phyloP scores from a whole-genome alignment of 768 basidiomycete species.

The Mycena epipterygia region DNA sequence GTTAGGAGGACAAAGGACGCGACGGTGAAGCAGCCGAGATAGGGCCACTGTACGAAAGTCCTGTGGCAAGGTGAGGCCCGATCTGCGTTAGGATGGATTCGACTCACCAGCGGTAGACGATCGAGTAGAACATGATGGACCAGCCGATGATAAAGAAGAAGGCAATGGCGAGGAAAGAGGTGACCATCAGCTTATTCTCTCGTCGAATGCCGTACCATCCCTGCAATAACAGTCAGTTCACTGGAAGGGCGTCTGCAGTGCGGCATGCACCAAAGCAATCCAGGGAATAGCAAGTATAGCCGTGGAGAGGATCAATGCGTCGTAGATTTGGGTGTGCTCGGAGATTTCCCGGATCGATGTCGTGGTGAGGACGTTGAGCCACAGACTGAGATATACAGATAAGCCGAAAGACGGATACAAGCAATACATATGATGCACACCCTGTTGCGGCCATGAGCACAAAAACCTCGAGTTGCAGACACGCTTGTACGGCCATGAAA shows the following conservation, averaged over 20 bases:
- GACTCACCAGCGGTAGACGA: conserved; percentile 58
- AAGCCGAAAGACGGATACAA: neutral
- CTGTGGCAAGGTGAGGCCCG: conserved; percentile 41
- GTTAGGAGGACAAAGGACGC: conserved; percentile 58
- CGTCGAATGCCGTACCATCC: conserved; percentile 68
- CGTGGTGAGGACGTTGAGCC: conserved; percentile 67
- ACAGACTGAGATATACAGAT: conserved; percentile 51
- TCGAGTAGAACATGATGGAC: conserved; percentile 62
- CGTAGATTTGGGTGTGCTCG: conserved; percentile 55
- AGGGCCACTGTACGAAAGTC: conserved; percentile 63
- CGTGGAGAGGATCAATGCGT: conserved; percentile 60
- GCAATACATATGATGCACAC: neutral
- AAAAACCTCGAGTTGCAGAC: conserved; percentile 68
- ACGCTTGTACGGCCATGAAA: conserved; percentile 67
- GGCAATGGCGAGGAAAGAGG: conserved; percentile 57
- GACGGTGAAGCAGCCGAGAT: conserved; percentile 60
- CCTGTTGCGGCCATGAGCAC: conserved; percentile 60
- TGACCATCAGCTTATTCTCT: conserved; percentile 59
- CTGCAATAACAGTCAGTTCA: conserved; percentile 41
- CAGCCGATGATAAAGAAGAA: conserved; percentile 53
- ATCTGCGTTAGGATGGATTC: conserved; percentile 8
- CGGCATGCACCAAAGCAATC: conserved; percentile 59
- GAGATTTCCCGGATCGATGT: conserved; percentile 61
- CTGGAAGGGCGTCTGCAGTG: neutral
- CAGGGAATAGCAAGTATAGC: conserved; percentile 63